These are phyloP conservation scores for Somion occarium DNA, from an alignment of 1,284 basidiomycete genomes.

Conservation along the genomic window DNA sequence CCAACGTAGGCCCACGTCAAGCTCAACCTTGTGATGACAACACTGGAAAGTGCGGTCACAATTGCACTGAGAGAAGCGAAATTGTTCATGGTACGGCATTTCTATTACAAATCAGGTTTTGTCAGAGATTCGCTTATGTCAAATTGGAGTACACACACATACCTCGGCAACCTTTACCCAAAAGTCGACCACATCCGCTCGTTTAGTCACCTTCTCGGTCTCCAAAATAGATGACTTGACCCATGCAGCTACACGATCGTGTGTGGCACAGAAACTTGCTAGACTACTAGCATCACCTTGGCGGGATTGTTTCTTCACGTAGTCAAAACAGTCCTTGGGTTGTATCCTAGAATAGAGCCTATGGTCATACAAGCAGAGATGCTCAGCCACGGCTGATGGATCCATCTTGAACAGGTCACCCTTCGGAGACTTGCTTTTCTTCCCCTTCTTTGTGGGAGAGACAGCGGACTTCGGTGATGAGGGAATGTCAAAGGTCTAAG, in stretches of 20 bases:
- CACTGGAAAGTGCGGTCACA: constrained; percentile 56
- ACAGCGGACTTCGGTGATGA: constrained; percentile 17
- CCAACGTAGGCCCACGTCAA: constrained; percentile 66
- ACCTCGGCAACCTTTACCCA: constrained; percentile 79
- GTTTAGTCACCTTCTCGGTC: constrained; percentile 43
- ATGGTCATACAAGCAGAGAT: constrained; percentile 56
- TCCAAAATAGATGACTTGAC: constrained; percentile 59
- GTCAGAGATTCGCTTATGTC: constrained; percentile 4
- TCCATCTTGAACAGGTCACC: constrained; percentile 52
- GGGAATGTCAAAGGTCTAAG: constrained; percentile 23
- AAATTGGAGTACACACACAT: constrained; percentile 16
- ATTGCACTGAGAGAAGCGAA: constrained; percentile 66
- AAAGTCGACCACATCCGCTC: constrained; percentile 59
- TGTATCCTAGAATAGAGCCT: constrained; percentile 54
- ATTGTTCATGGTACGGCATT: constrained; percentile 62
- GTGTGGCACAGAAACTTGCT: constrained; percentile 50
- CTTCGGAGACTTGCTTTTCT: constrained; percentile 40
- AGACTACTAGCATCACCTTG: constrained; percentile 30
- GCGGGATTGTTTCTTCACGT: constrained; percentile 39
- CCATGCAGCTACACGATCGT: constrained; percentile 60
- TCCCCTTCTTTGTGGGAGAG: constrained; percentile 26
- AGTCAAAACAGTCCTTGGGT: constrained; percentile 56
- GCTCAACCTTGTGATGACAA: constrained; percentile 50
- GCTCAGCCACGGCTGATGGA: constrained; percentile 54
- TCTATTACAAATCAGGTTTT: constrained; percentile 33